Percentiles rank a stretch among this genome's conserved stretches.
phyloP scores from a whole-genome alignment of 1,139 yeast species.

The Protomyces lactucae-debilis region DNA sequence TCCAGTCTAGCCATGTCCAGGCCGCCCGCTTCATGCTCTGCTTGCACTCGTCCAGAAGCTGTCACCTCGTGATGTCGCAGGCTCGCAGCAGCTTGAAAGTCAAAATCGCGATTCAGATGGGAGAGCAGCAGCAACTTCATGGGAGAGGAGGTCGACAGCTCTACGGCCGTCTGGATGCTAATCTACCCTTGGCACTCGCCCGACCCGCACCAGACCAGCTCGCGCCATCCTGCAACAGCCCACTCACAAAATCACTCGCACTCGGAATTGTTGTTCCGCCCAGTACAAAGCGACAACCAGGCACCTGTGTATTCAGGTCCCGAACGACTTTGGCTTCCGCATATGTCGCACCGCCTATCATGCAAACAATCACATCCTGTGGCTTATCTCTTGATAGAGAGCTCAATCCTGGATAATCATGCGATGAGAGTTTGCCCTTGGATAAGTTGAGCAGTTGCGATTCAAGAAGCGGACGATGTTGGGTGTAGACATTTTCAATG shows the following conservation, averaged over 20 bases:
- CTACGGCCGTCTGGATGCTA: neutral
- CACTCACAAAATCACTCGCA: constrained; percentile 51
- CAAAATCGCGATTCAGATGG: too few relatives aligned
- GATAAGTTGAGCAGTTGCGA: constrained; percentile 48
- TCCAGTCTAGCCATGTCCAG: neutral
- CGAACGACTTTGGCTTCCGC: constrained; percentile 84
- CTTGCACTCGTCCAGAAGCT: too few relatives aligned
- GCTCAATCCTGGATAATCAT: constrained; percentile 46
- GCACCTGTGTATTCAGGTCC: constrained; percentile 50
- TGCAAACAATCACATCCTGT: constrained; percentile 73
- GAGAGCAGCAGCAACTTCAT: too few relatives aligned
- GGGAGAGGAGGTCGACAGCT: too few relatives aligned
- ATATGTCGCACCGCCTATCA: constrained; percentile 86
- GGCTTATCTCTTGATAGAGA: constrained; percentile 44
- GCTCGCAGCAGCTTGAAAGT: too few relatives aligned
- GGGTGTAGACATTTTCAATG: constrained; percentile 58
- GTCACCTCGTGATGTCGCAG: too few relatives aligned
- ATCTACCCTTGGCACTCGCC: constrained; percentile 1
- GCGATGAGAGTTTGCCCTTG: constrained; percentile 49
- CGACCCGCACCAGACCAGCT: constrained; percentile 7
- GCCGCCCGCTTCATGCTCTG: neutral
- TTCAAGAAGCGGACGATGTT: constrained; percentile 72
- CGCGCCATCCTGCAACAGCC: neutral
- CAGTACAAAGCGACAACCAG: constrained; percentile 54
- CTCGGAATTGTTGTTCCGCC: constrained; percentile 75